Evolutionary conservation across 2,329 filamentous ascomycete genomes (phyloP).

Genomic region (Pezicula rhizophila): DNA sequence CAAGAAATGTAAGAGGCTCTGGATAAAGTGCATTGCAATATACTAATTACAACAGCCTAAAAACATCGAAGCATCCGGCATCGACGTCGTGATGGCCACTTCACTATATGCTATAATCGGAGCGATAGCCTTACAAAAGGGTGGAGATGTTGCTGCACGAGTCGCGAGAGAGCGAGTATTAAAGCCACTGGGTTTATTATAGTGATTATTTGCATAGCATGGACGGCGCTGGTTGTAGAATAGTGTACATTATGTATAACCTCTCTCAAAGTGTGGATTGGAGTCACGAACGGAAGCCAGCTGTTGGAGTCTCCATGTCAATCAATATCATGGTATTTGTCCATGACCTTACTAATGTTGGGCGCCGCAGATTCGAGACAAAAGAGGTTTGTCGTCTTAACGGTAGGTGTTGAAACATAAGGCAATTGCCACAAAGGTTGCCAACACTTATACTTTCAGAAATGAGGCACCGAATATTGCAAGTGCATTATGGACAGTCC

Average conservation of each 20-base stretch:
- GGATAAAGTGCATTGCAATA: constrained; percentile 6
- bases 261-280: too few species aligned
- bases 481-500: too few species aligned
- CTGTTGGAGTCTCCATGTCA: too few species aligned
- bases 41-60: constrained; percentile 41
- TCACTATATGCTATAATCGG: constrained; percentile 82
- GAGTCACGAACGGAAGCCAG: too few species aligned
- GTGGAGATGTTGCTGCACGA: constrained; percentile 69
- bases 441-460: too few species aligned
- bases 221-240: constrained; percentile 15
- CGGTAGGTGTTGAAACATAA: too few species aligned
- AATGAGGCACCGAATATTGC: too few species aligned
- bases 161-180: constrained; percentile 61
- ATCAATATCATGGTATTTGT: too few species aligned
- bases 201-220: constrained; percentile 12
- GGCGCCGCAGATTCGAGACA: too few species aligned
- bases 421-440: too few species aligned
- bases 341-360: too few species aligned
- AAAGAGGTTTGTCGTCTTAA: too few species aligned
- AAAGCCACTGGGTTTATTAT: constrained; percentile 26
- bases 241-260: constrained; percentile 19
- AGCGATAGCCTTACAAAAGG: constrained; percentile 82
- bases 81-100: constrained; percentile 68
- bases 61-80: constrained; percentile 66
- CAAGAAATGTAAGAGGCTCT: constrained; percentile 59